These are phyloP conservation scores for Sugiyamaella floridensis DNA, from an alignment of 805 yeast genomes.

Conservation along the genomic window DNA sequence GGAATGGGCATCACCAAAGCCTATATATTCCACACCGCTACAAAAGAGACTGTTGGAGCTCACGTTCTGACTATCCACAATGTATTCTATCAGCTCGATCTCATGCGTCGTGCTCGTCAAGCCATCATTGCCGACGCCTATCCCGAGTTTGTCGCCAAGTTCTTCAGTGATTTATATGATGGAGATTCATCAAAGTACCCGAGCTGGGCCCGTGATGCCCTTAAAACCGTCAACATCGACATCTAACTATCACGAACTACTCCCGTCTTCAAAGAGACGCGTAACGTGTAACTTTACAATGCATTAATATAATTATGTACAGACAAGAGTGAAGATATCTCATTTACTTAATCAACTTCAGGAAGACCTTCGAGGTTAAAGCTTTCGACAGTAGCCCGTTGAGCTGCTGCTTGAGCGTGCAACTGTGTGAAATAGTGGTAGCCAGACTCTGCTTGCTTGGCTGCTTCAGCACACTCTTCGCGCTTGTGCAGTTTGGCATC, in stretches of 20 bases:
- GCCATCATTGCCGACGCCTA: constrained; percentile 35
- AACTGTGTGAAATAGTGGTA: constrained; percentile 48
- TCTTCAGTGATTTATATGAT: constrained; percentile 30
- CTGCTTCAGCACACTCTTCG: constrained; percentile 44
- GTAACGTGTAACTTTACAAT: background rate
- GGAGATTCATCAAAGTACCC: constrained; percentile 33
- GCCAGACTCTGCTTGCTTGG: constrained; percentile 51
- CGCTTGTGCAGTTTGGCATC: constrained; percentile 56
- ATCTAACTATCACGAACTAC: constrained; percentile 9
- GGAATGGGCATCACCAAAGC: constrained; percentile 36
- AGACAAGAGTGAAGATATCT: background rate
- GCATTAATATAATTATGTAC: background rate
- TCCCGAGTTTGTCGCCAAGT: constrained; percentile 32
- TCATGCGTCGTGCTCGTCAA: constrained; percentile 35
- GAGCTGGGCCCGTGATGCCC: constrained; percentile 38
- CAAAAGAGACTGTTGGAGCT: constrained; percentile 40
- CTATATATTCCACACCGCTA: constrained; percentile 31
- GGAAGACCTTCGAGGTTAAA: constrained; percentile 13
- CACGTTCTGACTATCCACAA: constrained; percentile 39
- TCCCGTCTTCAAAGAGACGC: background rate
- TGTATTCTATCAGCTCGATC: constrained; percentile 37
- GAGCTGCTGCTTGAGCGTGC: constrained; percentile 39
- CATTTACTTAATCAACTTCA: constrained; percentile 4
- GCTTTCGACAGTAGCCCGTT: constrained; percentile 38
- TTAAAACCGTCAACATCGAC: constrained; percentile 32